A percentile compares a stretch with the other conserved stretches of the same genome.
phyloP scores from a whole-genome alignment of 2,329 filamentous ascomycete genomes.

The Microsporum canis region DNA sequence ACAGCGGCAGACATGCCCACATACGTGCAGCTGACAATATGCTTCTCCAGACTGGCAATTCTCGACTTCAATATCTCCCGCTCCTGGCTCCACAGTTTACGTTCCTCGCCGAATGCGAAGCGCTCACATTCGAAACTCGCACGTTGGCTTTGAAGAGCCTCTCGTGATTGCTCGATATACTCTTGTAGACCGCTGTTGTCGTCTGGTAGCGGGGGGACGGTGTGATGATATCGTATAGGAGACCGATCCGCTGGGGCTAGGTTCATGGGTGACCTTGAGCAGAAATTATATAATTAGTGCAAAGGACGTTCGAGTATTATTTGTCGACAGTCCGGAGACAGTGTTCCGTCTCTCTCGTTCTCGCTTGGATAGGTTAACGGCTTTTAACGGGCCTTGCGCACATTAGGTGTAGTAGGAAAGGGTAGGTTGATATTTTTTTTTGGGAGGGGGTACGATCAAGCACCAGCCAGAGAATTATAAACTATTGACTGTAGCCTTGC shows the following conservation, averaged over 20 bases:
- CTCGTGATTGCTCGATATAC: slow-evolving; percentile 34
- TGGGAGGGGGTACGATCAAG: not conserved
- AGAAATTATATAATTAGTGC: not conserved
- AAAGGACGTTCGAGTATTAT: not conserved
- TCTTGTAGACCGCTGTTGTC: not conserved
- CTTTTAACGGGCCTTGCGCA: not conserved
- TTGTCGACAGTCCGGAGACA: not conserved
- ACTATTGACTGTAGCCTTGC: not conserved
- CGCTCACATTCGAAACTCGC: slow-evolving; percentile 31
- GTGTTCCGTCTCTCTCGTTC: not conserved
- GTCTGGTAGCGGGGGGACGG: not conserved
- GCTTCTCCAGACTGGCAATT: slow-evolving; percentile 32
- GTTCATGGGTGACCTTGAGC: not conserved
- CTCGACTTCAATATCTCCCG: slow-evolving; percentile 30
- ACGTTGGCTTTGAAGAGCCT: slow-evolving; percentile 30
- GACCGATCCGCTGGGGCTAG: not conserved
- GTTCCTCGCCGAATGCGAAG: slow-evolving; percentile 32
- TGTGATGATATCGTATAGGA: not conserved
- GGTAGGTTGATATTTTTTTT: not conserved
- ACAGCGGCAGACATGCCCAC: not conserved
- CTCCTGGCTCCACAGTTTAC: slow-evolving; percentile 36
- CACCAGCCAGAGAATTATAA: not conserved
- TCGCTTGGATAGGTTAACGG: not conserved
- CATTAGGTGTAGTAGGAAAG: not conserved
- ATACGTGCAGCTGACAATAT: slow-evolving; percentile 12